These are phyloP conservation scores for Wickerhamomyces mucosus DNA, from an alignment of 805 yeast species.

Conservation along the genomic window DNA sequence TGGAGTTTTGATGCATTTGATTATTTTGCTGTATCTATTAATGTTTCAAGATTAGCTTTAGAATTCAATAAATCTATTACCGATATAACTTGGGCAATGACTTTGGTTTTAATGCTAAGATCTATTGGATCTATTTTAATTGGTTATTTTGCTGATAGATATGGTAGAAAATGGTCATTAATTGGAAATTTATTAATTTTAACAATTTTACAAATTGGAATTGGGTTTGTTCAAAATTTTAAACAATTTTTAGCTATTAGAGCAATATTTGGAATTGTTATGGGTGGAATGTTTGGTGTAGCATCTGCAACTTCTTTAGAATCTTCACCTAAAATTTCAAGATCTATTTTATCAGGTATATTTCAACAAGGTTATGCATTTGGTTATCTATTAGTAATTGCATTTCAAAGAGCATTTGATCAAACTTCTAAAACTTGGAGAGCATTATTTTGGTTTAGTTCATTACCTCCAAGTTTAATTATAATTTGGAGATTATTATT, in stretches of 20 bases:
- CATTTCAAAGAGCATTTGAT: conserved; percentile 57
- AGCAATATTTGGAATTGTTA: conserved; percentile 56
- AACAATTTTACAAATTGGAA: conserved; percentile 49
- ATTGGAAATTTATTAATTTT: conserved; percentile 42
- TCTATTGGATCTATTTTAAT: conserved; percentile 59
- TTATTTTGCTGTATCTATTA: conserved; percentile 53
- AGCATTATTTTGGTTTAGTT: conserved; percentile 58
- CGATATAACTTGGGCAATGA: conserved; percentile 63
- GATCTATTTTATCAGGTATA: conserved; percentile 54
- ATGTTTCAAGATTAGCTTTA: conserved; percentile 40
- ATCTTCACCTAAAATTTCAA: conserved; percentile 48
- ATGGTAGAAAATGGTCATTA: conserved; percentile 64
- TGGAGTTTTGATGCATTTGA: conserved; percentile 74
- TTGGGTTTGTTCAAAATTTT: conserved; percentile 55
- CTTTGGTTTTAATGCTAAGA: conserved; percentile 61
- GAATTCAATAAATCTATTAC: conserved; percentile 34
- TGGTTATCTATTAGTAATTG: conserved; percentile 56
- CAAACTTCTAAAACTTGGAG: conserved; percentile 47
- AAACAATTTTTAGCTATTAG: conserved; percentile 51
- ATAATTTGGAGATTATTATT: conserved; percentile 31
- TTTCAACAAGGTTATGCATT: conserved; percentile 51
- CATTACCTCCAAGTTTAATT: conserved; percentile 41
- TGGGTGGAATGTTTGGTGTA: conserved; percentile 67
- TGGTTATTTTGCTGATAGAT: conserved; percentile 51
- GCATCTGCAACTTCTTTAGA: conserved; percentile 60